Evolutionary conservation across 495 filamentous ascomycete species (phyloP).

Genomic region (Penicillium nucicola): DNA sequence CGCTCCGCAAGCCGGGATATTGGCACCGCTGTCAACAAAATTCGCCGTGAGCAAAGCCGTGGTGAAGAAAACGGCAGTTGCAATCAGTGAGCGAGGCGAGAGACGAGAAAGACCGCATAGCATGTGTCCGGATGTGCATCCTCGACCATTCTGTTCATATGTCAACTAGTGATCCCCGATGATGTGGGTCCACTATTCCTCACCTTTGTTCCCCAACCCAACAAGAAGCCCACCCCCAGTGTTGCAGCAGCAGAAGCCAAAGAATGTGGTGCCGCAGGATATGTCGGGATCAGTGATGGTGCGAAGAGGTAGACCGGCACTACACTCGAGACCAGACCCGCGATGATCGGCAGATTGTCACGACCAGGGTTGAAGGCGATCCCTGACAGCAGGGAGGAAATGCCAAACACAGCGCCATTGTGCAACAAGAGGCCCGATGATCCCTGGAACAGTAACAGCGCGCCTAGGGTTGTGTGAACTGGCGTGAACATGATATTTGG

Average conservation of each 20-base stretch:
- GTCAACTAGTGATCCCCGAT: slow-evolving; percentile 2
- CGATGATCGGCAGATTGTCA: slow-evolving; percentile 47
- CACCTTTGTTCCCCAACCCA: slow-evolving; percentile 59
- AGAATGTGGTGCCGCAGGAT: slow-evolving; percentile 31
- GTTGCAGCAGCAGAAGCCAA: slow-evolving; percentile 34
- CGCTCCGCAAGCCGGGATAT: slow-evolving; percentile 35
- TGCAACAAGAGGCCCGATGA: slow-evolving; percentile 52
- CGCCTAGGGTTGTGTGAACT: slow-evolving; percentile 52
- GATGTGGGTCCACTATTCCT: neutral
- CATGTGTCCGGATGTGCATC: slow-evolving; percentile 62
- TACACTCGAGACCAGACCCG: slow-evolving; percentile 45
- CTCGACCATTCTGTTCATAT: slow-evolving; percentile 42
- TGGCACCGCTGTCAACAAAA: slow-evolving; percentile 22
- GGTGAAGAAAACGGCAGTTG: slow-evolving; percentile 54
- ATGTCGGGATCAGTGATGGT: slow-evolving; percentile 44
- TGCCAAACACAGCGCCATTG: slow-evolving; percentile 54
- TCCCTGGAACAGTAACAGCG: slow-evolving; percentile 51
- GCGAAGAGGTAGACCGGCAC: slow-evolving; percentile 35
- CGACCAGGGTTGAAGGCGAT: slow-evolving; percentile 33
- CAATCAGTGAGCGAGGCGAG: slow-evolving; percentile 49
- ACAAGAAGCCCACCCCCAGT: slow-evolving; percentile 41
- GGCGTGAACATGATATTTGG: slow-evolving; percentile 55
- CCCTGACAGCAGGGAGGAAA: slow-evolving; percentile 47
- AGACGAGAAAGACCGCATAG: slow-evolving; percentile 55
- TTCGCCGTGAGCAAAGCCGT: slow-evolving; percentile 50